Evolutionary conservation across 2,329 filamentous ascomycete species (phyloP), one percentile per base, ranked within the genome.

Genomic region (Trichocomaceae sp.): DNA sequence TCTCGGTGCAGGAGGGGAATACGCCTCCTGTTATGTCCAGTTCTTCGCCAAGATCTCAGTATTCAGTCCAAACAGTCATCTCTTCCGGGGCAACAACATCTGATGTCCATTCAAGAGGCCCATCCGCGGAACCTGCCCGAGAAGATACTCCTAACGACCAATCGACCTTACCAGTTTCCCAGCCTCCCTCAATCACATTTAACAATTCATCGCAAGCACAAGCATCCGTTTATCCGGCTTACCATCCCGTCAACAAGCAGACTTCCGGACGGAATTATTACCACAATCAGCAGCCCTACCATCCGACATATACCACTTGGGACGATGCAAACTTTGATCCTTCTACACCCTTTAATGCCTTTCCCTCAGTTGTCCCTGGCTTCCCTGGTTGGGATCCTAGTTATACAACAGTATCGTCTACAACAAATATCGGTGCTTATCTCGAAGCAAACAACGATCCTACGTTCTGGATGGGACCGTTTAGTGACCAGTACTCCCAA

Each of bases 401-500:
- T 50, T 73, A 70, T 57, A 65, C 67, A 7, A 59, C 71, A 26
- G 67, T 70, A 13, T 69, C 71, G 19, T 70, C 71, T 8, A 69
- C 68, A 15, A 63, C 67, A 7, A 62, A 65, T 45, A 62, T 69
- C 59, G 60, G 73, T 19, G 66, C 69, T 12, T 70, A 69, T 57
- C 57, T 66, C 19, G 64, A 69, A 54, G 67, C 68, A 31, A 60
- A 57, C 5, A 63, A 70, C 49, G 67, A 72, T 57, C 67, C 71
- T n/a, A 69, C 72, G 62, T 66, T 71, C 46, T 76, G 74, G 70
- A 64, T 73, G 35, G 69, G 70, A 33, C 65, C 69, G 3, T 73
- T 76, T 52, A 73, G 71, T 8, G 73, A 75, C 47, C 74, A 76
- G 52, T 76, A 76, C 56, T 76, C 73, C 17, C 73, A 75, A 45